These are phyloP conservation scores for Blastobotrys niveus DNA, from an alignment of 1,139 yeast genomes.

Conservation along the genomic window DNA sequence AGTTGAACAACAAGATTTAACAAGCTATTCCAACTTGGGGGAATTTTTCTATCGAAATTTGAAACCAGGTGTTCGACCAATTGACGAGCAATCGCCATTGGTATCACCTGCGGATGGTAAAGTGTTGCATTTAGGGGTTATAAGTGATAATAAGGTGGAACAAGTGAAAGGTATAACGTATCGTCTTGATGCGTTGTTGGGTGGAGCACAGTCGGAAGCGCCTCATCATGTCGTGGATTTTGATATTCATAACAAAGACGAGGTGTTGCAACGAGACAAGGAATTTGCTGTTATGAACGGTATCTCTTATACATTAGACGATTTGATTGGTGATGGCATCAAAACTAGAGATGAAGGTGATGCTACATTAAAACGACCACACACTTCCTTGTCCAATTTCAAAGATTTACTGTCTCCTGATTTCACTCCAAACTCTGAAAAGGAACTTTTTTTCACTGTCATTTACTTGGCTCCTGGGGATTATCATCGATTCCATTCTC, in stretches of 20 bases:
- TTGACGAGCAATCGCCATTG: slow-evolving; percentile 51
- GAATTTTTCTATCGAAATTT: slow-evolving; percentile 88
- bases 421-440: slow-evolving; percentile 35
- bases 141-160: slow-evolving; percentile 71
- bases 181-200: slow-evolving; percentile 82
- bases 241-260: slow-evolving; percentile 35
- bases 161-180: slow-evolving; percentile 97
- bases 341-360: slow-evolving; percentile 32
- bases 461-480: slow-evolving; percentile 98
- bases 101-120: slow-evolving; percentile 95
- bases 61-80: slow-evolving; percentile 73
- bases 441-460: slow-evolving; percentile 78
- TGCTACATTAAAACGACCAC: slow-evolving; percentile 24
- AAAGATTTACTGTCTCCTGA: slow-evolving; percentile 28
- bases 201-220: slow-evolving; percentile 49
- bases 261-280: slow-evolving; percentile 51
- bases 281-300: slow-evolving; percentile 79
- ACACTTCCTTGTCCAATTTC: slow-evolving; percentile 15
- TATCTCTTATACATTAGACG: slow-evolving; percentile 65
- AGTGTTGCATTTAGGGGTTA: slow-evolving; percentile 77
- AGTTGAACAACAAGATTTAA: slow-evolving; percentile 76
- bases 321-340: slow-evolving; percentile 50
- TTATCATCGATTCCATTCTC: slow-evolving; percentile 95
- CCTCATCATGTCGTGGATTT: slow-evolving; percentile 54
- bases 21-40: slow-evolving; percentile 68